Base-by-base conservation (phyloP, 2,329 filamentous ascomycete genomes). In the Pseudogymnoascus sp. region DNA sequence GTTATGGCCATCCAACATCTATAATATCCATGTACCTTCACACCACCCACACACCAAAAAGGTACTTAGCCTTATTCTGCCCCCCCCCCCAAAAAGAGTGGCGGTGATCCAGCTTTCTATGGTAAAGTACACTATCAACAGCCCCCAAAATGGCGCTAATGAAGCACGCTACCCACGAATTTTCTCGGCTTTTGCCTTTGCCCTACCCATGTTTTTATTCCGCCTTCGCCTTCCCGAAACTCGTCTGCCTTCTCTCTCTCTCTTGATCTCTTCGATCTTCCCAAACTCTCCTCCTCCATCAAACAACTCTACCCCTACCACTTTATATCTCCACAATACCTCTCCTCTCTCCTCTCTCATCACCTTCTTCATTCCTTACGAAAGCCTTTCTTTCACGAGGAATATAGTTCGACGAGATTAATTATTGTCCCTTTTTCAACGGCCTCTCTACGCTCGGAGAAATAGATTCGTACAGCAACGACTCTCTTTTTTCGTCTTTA, bases 311-410 rank as follows among this genome's bases (percentile, higher is more conserved):
- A 54, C 37, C 60, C 7, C 31, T 62, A 60, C 51, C 63, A 66
- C 64, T 66, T 67, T 64, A 63, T 57, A 63, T 54, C 62, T 66
- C 63, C 25, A 64, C 21, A 60, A 64, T 23, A 57, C 23, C 23
- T 39, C 61, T 41, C 65, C 68, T 66, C 65, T 62, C 62, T 67
- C 66, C 67, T 65, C 67, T 68, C 63, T 68, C 70, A 73, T 77
- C 76, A 76, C 76, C n/a, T 19, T 57, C 73, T 73, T 69, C 74
- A 77, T 77, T 74, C 73, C 76, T 79, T 78, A 76, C 73, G 76
- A 80, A 79, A 77, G 76, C 76, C 72, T 65, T 70, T 68, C 70
- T 73, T 76, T 73, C 74, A 73, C 78, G 75, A 79, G 78, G 75
- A 77, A 74, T 67, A 71, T 48, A 43, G 25, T 31, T 64, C 14